Evolutionary conservation across 768 basidiomycete genomes (phyloP), one percentile per base, ranked within the genome.

Genomic region (Mycena latifolia): DNA sequence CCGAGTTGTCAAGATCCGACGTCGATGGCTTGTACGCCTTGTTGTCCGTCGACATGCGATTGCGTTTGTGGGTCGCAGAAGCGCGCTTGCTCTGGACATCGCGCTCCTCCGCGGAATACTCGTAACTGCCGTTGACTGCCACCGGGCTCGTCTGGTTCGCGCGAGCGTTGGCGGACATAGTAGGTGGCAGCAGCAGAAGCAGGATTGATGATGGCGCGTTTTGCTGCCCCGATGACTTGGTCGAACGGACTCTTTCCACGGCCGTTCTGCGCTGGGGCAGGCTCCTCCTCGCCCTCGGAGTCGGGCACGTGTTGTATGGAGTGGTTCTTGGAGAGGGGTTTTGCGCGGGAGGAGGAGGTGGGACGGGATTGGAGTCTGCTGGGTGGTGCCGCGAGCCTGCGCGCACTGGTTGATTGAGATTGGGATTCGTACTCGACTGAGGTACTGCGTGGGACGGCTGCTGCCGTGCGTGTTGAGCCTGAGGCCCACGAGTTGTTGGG

Each of bases 341-440:
- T 87, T 48, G 66, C 17, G 46, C 80, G 77, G 1, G 73, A 53
- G 33, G 72, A 73, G 24, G 76, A 67, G 25, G 74, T 67, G 69
- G 61, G 77, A 62, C 67, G 73, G 53, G 67, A 76, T 2, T 77
- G 60, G 55, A 81, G 73, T 68, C 86, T 82, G 54, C 77, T 84
- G 7, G 90, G 88, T n/a, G 91, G 90, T 31, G 87, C 79, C 0
- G 88, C 85, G 55, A 92, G 84, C 54, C 91, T 85, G 58, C 91
- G 86, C 58, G 76, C 78, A 59, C 77, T 80, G 33, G 85, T 85
- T 39, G 83, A 83, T 62, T 86, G 86, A 4, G 87, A 82, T 72
- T 88, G 86, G 65, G 86, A 85, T 77, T 92, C 92, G 76, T 91
- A 93, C 73, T 94, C 92, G 58, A 91, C 90, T 5, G 92, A 93